A percentile compares a stretch with the other conserved stretches of the same genome.
Conservation (phyloP, 495 filamentous ascomycete genomes). For the Beverwykella pulmonaria region DNA sequence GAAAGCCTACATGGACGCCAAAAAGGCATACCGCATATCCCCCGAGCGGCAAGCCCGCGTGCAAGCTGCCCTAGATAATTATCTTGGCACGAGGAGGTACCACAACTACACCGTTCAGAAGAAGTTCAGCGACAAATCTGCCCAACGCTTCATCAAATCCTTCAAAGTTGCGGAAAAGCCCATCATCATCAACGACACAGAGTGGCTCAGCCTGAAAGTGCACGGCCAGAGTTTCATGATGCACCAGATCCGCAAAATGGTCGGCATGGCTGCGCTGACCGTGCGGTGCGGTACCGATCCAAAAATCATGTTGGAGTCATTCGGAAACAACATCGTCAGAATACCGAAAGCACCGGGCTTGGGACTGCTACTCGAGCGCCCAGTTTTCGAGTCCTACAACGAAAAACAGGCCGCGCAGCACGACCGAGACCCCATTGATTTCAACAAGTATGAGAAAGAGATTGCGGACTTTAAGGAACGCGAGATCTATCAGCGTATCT, state of each 20-base stretch:
- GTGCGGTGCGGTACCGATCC: constrained; percentile 73
- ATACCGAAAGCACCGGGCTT: constrained; percentile 93
- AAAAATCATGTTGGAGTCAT: constrained; percentile 64
- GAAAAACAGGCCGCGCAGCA: constrained; percentile 56
- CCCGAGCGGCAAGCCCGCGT: constrained; percentile 68
- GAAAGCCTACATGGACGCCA: constrained; percentile 72
- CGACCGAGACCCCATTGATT: constrained; percentile 68
- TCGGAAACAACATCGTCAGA: constrained; percentile 64
- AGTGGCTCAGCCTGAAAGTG: constrained; percentile 94
- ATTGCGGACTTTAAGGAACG: constrained; percentile 88
- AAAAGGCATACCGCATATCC: constrained; percentile 79
- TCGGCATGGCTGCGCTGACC: constrained; percentile 83
- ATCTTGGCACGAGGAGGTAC: constrained; percentile 82
- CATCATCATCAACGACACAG: constrained; percentile 63
- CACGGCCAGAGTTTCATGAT: constrained; percentile 99
- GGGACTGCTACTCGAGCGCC: constrained; percentile 83
- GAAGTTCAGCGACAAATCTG: constrained; percentile 71
- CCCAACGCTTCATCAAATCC: constrained; percentile 85
- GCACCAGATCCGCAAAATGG: constrained; percentile 99
- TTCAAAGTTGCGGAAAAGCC: constrained; percentile 67
- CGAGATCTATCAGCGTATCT: constrained; percentile 91
- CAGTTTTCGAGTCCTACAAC: constrained; percentile 89
- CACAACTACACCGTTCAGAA: constrained; percentile 98
- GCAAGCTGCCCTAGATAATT: constrained; percentile 68
- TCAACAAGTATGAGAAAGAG: constrained; percentile 71